A percentile compares a stretch with the other conserved stretches of the same genome.
Evolutionary conservation across 768 basidiomycete genomes (phyloP).

Genomic region (Boletus patriciae): DNA sequence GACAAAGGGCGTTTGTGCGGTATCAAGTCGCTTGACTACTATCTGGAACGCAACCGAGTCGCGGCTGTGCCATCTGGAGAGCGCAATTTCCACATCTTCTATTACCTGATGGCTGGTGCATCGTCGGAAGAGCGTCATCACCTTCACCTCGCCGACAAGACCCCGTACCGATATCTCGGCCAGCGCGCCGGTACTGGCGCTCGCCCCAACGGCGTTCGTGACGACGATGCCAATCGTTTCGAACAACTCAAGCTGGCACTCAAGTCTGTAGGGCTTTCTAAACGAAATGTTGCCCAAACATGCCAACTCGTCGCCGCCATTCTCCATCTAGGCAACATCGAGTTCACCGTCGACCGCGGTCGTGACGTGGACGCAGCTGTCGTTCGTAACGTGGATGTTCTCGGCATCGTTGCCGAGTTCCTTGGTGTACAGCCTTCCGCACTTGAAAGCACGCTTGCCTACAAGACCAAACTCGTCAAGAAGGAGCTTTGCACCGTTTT

Average conservation of each 20-base stretch:
- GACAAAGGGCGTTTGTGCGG: constrained; percentile 88
- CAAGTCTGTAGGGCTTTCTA: constrained; percentile 90
- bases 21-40: constrained; percentile 95
- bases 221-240: constrained; percentile 86
- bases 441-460: constrained; percentile 80
- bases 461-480: constrained; percentile 89
- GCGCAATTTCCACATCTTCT: constrained; percentile 97
- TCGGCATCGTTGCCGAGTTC: constrained; percentile 88
- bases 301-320: constrained; percentile 96
- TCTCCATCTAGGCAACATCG: constrained; percentile 93
- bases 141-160: constrained; percentile 78
- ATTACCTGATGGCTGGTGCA: constrained; percentile 93
- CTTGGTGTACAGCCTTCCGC: constrained; percentile 74
- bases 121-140: constrained; percentile 85
- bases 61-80: constrained; percentile 86
- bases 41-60: constrained; percentile 90
- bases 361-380: constrained; percentile 92
- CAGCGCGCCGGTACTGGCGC: constrained; percentile 52
- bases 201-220: constrained; percentile 48
- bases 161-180: constrained; percentile 84
- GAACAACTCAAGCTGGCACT: constrained; percentile 93
- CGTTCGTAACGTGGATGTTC: constrained; percentile 79
- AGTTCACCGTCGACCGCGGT: constrained; percentile 80
- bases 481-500: constrained; percentile 98
- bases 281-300: constrained; percentile 91